Base-by-base conservation (phyloP, 2,329 filamentous ascomycete genomes). In the Colletotrichum noveboracense region DNA sequence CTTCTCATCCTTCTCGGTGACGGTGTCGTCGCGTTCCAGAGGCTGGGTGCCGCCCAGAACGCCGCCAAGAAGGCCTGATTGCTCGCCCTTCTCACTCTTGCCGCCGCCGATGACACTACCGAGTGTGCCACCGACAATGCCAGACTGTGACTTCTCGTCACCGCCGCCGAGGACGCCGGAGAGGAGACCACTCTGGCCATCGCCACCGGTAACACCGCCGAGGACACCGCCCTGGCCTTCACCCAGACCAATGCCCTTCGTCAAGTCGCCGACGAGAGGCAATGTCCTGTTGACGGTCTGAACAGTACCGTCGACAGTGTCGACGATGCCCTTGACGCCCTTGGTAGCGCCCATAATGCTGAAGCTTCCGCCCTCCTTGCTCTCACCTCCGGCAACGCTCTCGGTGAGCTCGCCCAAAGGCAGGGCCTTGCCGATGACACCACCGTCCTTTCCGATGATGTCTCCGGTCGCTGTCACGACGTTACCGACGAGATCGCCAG, bases 401-500 rank as follows among this genome's bases (percentile, higher is more conserved):
- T 88, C 86, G 28, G 84, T 83, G 74, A 85, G 81, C 24, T 84
- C 83, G 30, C 84, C 81, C 78, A 87, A 75, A 77, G 80, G 76
- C 48, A 77, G 66, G 4, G 83, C 85, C 78, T 87, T 86, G 71
- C 86, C 87, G 24, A 87, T 81, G 52, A 86, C 83, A 65, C 88
- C 86, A 8, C 86, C 86, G 7, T 83, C 78, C 56, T 79, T 79
- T 77, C 79, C 82, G 62, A 86, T 79, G 56, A 86, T 80, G 16
- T 86, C 83, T 14, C 84, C 84, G 10, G 80, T 80, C 7, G 79
- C 77, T 28, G 81, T 85, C 38, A 86, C 84, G 48, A 83, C 83
- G 78, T 84, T 86, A 48, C 87, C 87, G 52, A 83, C 80, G 13
- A 89, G 81, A 38, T 86, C 84, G 68, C 85, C 82, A 34, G 85